Evolutionary conservation across 148 eudicot species (phyloP), one percentile per base, ranked within the genome.

Genomic region (Camellia japonica): DNA sequence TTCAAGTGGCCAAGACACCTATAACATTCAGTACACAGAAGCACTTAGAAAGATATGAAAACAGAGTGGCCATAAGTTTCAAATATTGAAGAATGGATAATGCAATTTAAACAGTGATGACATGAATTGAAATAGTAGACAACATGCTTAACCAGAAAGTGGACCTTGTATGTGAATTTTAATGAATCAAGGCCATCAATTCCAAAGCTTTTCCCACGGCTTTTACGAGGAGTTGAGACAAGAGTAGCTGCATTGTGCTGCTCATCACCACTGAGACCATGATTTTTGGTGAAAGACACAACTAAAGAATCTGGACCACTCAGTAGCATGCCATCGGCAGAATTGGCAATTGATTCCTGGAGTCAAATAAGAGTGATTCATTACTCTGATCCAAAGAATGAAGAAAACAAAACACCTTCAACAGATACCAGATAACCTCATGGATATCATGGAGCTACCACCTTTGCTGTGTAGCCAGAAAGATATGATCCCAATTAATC

Each of bases 1-100:
- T 80, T 96, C 98, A 84, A 96, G 95, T 6, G 99, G 99, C 99
- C 97, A 93, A 64, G 97, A 79, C 78, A 96, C 97, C 99, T 96
- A 68, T 56, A 55, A 86, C 75, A 76, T 81, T 74, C 4, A 69
- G 38, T 15, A 70, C 41, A 43, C 44, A 61, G 23, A 54, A 51
- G 49, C n/a, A 62, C 14, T 46, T 43, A 30, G 43, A 61, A 30
- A 11, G 44, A 51, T 59, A 10, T 5, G n/a, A 46, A 72, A 63
- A 43, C 3, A 76, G 42, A 69, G 41, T 12, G 9, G 13, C 56
- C 73, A 63, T 6, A 38, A 52, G 18, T 42, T 43, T 6, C 3
- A 42, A 69, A 77, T 52, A 9, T 2, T 11, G 30, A 44, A 73
- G 58, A 61, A 73, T 74, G 72, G 16, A 43, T n/a, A 41, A 41